Evolutionary conservation across 2,329 filamentous ascomycete genomes (phyloP), one percentile per base, ranked within the genome.

Genomic region (Dryadomyces quercivorus): DNA sequence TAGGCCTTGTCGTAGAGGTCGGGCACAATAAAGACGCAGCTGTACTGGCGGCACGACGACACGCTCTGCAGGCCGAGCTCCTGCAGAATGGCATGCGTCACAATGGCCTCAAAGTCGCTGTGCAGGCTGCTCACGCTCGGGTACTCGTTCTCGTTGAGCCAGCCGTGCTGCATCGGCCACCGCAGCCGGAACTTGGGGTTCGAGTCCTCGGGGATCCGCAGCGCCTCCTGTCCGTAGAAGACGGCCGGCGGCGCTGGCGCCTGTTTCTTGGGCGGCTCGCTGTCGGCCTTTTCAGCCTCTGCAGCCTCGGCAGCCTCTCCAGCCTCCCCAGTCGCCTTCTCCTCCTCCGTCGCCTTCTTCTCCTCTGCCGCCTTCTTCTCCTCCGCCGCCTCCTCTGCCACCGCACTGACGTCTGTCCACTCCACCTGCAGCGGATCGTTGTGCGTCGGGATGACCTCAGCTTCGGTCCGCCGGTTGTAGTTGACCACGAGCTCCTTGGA

Each of bases 1-100:
- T 96, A 95, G 51, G 81, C 82, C 67, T 95, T 94, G 71, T 98
- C 93, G 70, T 97, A 98, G 10, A 98, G 76, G 66, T 98, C 93
- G 0, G 93, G 93, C 49, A 98, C 94, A 59, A 98, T 84, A 64
- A 97, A 89, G n/a, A 96, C 91, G 62, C 90, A 96, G 63, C 88
- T 93, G 69, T 96, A 97, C 66, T 94, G 87, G 54, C 80, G 79
- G 83, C 91, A 94, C 52, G 92, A 84, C 62, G 85, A 86, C 63
- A 86, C 86, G 59, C 81, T 83, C 31, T 77, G 83, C 45, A 96
- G 69, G 1, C 86, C 88, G 9, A 97, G 76, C 63, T 97, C 89
- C n/a, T 80, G 82, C 59, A 85, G 85, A 63, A 98, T 85, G 1
- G 90, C 88, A 59, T 90, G 85, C 64, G 95, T 89, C 13, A 97